Evolutionary conservation across 75 land plant species (phyloP).

Genomic region (Larix kaempferi): DNA sequence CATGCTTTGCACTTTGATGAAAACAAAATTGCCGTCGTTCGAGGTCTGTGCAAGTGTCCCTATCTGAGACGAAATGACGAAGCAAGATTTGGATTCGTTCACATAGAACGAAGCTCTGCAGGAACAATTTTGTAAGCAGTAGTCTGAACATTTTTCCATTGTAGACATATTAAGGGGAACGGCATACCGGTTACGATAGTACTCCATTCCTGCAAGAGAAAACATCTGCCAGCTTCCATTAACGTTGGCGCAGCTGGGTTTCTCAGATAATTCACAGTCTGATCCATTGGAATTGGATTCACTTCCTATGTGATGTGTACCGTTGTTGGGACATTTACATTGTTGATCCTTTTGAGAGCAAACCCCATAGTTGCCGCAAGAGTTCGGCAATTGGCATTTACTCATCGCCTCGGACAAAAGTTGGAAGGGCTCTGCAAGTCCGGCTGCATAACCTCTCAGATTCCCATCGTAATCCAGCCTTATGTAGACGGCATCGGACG

Average conservation of each 20-base stretch:
- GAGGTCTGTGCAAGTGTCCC: slow-evolving; percentile 4
- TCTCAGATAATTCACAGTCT: not conserved
- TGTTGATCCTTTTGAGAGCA: not conserved
- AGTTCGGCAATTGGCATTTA: not conserved
- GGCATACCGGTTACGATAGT: not conserved
- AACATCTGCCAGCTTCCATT: slow-evolving; percentile 5
- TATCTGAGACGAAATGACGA: not conserved
- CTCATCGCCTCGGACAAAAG: not conserved
- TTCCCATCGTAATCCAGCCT: slow-evolving; percentile 11
- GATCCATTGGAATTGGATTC: too few relatives aligned
- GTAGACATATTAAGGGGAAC: not conserved
- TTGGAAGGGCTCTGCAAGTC: not conserved
- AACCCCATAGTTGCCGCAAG: slow-evolving; percentile 5
- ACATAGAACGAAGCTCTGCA: slow-evolving; percentile 3
- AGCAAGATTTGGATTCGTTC: not conserved
- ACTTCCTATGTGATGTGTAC: not conserved
- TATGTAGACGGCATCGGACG: not conserved
- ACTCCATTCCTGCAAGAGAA: not conserved
- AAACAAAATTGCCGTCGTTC: not conserved
- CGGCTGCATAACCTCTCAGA: slow-evolving; percentile 8
- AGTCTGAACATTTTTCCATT: slow-evolving; percentile 1
- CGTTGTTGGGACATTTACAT: slow-evolving; percentile 1
- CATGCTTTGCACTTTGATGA: slow-evolving; percentile 1
- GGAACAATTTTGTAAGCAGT: slow-evolving; percentile 8
- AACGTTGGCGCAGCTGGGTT: not conserved